phyloP scores from a whole-genome alignment of 2,329 filamentous ascomycete species.

The Lithohypha guttulata region DNA sequence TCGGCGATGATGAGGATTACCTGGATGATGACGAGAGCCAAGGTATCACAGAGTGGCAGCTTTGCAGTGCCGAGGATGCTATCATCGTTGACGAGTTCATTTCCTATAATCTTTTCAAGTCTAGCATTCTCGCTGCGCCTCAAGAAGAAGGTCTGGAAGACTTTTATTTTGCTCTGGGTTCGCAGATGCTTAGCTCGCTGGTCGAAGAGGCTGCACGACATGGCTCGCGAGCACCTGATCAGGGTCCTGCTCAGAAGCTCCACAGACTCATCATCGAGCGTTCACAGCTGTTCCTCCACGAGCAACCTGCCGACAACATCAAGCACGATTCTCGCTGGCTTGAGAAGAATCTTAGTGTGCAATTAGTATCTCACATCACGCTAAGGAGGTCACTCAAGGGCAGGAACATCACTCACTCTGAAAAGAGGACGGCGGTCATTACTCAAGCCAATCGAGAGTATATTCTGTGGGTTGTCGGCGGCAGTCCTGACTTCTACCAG shows the following conservation, averaged over 20 bases:
- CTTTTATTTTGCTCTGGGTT: slow-evolving; percentile 75
- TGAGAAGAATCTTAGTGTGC: slow-evolving; percentile 69
- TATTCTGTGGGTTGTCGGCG: slow-evolving; percentile 65
- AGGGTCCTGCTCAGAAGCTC: slow-evolving; percentile 57
- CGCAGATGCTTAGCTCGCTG: slow-evolving; percentile 61
- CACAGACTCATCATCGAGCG: slow-evolving; percentile 78
- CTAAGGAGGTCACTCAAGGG: slow-evolving; percentile 66
- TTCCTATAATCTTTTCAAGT: slow-evolving; percentile 79
- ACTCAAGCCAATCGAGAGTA: slow-evolving; percentile 47
- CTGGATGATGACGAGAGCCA: slow-evolving; percentile 49
- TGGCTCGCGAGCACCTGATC: slow-evolving; percentile 55
- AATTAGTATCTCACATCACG: slow-evolving; percentile 66
- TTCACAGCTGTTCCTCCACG: slow-evolving; percentile 80
- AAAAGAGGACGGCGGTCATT: slow-evolving; percentile 65
- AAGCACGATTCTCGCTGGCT: slow-evolving; percentile 85
- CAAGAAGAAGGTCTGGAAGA: slow-evolving; percentile 78
- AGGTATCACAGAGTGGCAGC: slow-evolving; percentile 64
- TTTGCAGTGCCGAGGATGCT: slow-evolving; percentile 61
- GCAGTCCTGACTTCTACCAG: slow-evolving; percentile 74
- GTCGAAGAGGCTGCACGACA: slow-evolving; percentile 70
- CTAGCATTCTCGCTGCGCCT: slow-evolving; percentile 71
- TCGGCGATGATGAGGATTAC: slow-evolving; percentile 31
- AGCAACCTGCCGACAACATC: slow-evolving; percentile 65
- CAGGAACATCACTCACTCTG: slow-evolving; percentile 56
- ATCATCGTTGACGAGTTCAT: slow-evolving; percentile 81